Conservation (phyloP, 129 eudicot species). For the Deinandra increscens region DNA sequence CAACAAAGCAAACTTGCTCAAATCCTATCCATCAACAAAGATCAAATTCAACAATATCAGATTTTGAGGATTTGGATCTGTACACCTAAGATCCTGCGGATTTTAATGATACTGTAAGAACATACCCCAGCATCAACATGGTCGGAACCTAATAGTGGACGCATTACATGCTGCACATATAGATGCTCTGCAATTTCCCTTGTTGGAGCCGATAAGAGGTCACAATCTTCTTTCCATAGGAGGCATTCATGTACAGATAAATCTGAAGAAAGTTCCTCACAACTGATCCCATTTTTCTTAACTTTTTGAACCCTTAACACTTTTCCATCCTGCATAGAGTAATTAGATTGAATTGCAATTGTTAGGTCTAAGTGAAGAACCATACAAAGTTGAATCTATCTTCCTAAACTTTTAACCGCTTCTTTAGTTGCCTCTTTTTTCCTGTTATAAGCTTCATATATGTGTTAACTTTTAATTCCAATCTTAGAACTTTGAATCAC, state of each 20-base stretch:
- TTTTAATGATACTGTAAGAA: conserved; percentile 1
- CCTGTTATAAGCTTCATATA: neutral
- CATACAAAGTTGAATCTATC: conserved; percentile 1
- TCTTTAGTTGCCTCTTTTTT: neutral
- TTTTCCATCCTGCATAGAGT: conserved; percentile 65
- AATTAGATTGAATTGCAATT: conserved; percentile 8
- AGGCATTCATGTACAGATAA: conserved; percentile 59
- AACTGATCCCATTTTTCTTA: conserved; percentile 40
- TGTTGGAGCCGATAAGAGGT: conserved; percentile 60
- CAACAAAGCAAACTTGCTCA: neutral
- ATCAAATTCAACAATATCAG: neutral
- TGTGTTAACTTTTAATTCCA: no score
- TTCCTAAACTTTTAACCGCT: conserved; percentile 2
- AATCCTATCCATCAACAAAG: conserved; percentile 7
- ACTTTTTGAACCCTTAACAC: conserved; percentile 78
- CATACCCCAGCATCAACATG: conserved; percentile 96
- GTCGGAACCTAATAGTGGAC: conserved; percentile 71
- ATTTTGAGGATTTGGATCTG: neutral
- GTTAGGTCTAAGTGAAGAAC: neutral
- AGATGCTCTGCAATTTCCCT: conserved; percentile 69
- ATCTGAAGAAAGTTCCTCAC: conserved; percentile 50
- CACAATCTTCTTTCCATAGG: conserved; percentile 63
- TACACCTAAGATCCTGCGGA: conserved; percentile 13
- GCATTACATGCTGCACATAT: conserved; percentile 68
- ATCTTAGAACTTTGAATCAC: no score